Conservation (phyloP, 805 yeast species). For the Kurtzmaniella cleridarum region DNA sequence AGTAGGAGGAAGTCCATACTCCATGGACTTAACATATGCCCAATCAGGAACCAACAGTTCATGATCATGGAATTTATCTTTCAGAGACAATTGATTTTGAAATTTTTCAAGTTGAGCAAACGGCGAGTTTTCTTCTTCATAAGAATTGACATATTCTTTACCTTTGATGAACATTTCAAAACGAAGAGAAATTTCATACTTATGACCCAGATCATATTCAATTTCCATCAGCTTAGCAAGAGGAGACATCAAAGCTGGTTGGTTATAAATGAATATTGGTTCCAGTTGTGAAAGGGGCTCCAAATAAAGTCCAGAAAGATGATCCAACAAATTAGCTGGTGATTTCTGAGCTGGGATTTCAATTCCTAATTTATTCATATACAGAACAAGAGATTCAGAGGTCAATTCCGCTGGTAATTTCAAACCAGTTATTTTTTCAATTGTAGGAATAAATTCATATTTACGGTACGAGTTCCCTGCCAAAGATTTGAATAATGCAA, state of each 20-base stretch:
- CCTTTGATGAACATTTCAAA: slow-evolving; percentile 83
- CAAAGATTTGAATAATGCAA: too few species aligned
- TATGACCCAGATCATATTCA: slow-evolving; percentile 20
- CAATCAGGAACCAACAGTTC: slow-evolving; percentile 71
- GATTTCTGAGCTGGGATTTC: slow-evolving; percentile 36
- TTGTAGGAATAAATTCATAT: slow-evolving; percentile 62
- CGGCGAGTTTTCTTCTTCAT: slow-evolving; percentile 95
- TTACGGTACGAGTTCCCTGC: slow-evolving; percentile 11
- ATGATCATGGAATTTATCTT: slow-evolving; percentile 44
- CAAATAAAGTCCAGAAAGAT: slow-evolving; percentile 51
- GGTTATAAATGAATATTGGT: slow-evolving; percentile 77
- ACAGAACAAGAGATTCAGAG: slow-evolving; percentile 34
- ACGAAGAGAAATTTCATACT: slow-evolving; percentile 51
- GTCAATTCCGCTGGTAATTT: slow-evolving; percentile 42
- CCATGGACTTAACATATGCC: slow-evolving; percentile 69
- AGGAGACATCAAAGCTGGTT: slow-evolving; percentile 84
- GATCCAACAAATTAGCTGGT: slow-evolving; percentile 59
- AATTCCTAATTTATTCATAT: slow-evolving; percentile 34
- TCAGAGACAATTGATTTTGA: slow-evolving; percentile 46
- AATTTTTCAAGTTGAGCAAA: slow-evolving; percentile 63
- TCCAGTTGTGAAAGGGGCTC: slow-evolving; percentile 52
- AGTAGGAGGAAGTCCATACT: slow-evolving; percentile 94
- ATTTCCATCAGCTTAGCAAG: slow-evolving; percentile 61
- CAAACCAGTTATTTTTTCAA: slow-evolving; percentile 50
- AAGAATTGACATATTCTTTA: slow-evolving; percentile 83